Evolutionary conservation across 495 filamentous ascomycete genomes (phyloP).

Genomic region (Neurospora sublineolata): DNA sequence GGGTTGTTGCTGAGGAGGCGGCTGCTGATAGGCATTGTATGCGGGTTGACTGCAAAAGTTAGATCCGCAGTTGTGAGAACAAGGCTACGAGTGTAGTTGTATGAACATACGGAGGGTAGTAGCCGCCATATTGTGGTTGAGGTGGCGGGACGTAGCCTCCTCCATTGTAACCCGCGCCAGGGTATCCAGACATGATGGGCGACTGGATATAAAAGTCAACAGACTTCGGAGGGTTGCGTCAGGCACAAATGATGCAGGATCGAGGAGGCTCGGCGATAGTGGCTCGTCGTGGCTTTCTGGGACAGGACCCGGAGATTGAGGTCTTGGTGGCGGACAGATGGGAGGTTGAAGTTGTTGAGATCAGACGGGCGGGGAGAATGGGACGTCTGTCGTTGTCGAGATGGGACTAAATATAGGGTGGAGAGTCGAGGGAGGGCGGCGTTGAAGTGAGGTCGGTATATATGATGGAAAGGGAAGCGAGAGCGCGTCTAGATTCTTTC

Average conservation of each 20-base stretch:
- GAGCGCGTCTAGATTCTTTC: background rate
- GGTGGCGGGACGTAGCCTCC: constrained; percentile 29
- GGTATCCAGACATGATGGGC: constrained; percentile 26
- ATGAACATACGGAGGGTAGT: constrained; percentile 28
- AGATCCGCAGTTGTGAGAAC: constrained; percentile 1
- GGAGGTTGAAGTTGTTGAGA: background rate
- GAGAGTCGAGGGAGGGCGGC: background rate
- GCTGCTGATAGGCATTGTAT: constrained; percentile 16
- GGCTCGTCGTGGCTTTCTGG: background rate
- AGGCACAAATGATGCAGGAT: background rate
- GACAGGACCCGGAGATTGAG: background rate
- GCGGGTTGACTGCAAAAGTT: constrained; percentile 5
- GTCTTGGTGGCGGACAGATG: background rate
- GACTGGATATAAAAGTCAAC: background rate
- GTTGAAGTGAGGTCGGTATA: background rate
- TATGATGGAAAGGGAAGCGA: background rate
- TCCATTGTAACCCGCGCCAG: constrained; percentile 27
- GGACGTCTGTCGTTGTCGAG: background rate
- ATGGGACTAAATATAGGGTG: background rate
- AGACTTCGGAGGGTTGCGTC: background rate
- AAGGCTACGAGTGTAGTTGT: background rate
- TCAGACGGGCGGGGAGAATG: background rate
- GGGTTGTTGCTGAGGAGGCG: constrained; percentile 12
- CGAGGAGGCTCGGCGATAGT: background rate
- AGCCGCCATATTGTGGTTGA: constrained; percentile 29